These are phyloP conservation scores for Fusarium secorum DNA, from an alignment of 2,329 filamentous ascomycete genomes.

Conservation along the genomic window DNA sequence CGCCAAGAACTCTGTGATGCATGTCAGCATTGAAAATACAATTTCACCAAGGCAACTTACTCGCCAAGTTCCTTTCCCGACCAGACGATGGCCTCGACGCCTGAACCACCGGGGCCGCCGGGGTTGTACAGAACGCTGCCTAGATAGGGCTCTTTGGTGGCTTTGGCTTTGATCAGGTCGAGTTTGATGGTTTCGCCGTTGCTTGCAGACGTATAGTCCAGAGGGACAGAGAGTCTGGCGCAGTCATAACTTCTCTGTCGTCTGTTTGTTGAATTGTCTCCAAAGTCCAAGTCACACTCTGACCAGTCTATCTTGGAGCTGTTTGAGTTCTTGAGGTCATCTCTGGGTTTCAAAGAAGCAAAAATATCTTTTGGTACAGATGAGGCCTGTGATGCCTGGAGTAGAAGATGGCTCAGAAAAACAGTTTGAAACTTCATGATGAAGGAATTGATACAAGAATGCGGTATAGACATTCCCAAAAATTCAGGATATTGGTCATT, in stretches of 20 bases:
- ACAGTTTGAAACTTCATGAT: slow-evolving; percentile 1
- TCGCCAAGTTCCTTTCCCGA: not conserved
- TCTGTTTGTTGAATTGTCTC: not conserved
- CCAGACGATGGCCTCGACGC: not conserved
- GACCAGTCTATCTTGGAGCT: slow-evolving; percentile 6
- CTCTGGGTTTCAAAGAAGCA: not conserved
- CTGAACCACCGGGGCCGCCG: slow-evolving; percentile 46
- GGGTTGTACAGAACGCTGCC: slow-evolving; percentile 53
- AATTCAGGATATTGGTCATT: fast-evolving
- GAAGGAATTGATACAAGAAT: no score
- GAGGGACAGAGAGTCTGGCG: slow-evolving; percentile 48
- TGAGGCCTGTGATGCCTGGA: not conserved
- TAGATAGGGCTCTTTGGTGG: slow-evolving; percentile 42
- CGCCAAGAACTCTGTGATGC: slow-evolving; percentile 12
- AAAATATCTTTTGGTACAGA: not conserved
- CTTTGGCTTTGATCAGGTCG: slow-evolving; percentile 45
- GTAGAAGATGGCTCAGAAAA: not conserved
- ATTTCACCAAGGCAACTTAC: not conserved
- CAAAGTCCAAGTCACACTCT: slow-evolving; percentile 7
- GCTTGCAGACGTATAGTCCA: slow-evolving; percentile 49
- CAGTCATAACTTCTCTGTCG: slow-evolving; percentile 36
- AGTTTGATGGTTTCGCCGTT: slow-evolving; percentile 43
- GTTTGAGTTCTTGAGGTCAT: not conserved
- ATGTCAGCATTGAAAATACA: not conserved
- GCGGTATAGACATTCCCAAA: fast-evolving